These are phyloP conservation scores for Penicillium argentinense DNA, from an alignment of 495 filamentous ascomycete genomes.

Conservation along the genomic window DNA sequence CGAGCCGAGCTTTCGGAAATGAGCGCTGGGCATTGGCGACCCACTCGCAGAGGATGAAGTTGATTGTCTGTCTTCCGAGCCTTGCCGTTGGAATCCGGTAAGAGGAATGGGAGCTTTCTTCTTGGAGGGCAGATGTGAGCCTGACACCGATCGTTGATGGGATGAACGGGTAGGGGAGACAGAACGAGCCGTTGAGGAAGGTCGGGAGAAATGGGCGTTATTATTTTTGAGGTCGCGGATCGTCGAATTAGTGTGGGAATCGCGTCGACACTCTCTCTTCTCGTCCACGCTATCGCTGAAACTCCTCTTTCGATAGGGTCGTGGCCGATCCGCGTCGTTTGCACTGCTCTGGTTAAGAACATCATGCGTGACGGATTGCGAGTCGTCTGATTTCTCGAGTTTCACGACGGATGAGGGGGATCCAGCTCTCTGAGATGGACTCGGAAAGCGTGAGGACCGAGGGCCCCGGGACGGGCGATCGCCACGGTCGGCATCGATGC, in stretches of 20 bases:
- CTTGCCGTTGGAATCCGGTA: conserved; percentile 42
- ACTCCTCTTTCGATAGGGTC: conserved; percentile 39
- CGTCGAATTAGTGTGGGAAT: conserved; percentile 15
- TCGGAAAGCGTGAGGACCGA: conserved; percentile 27
- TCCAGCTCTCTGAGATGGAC: conserved; percentile 21
- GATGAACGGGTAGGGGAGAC: conserved; percentile 59
- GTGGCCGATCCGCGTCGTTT: conserved; percentile 20
- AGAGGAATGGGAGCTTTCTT: conserved; percentile 52
- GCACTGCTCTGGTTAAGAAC: conserved; percentile 16
- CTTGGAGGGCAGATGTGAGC: conserved; percentile 47
- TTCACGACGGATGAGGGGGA: conserved; percentile 36
- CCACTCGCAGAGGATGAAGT: conserved; percentile 73
- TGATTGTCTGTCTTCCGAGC: conserved; percentile 66
- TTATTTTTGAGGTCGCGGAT: conserved; percentile 30
- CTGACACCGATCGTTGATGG: conserved; percentile 63
- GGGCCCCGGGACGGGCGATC: conserved; percentile 17
- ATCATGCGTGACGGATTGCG: conserved; percentile 23
- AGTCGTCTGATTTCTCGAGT: conserved; percentile 38
- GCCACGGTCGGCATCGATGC: conserved; percentile 27
- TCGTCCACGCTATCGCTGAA: conserved; percentile 44
- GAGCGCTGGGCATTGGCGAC: conserved; percentile 67
- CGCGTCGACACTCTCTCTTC: conserved; percentile 28
- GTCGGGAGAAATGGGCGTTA: conserved; percentile 26
- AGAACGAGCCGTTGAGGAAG: conserved; percentile 55
- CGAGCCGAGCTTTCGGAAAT: conserved; percentile 63